phyloP scores from a whole-genome alignment of 1,284 basidiomycete genomes.

The Gastroboletus turbinatus region DNA sequence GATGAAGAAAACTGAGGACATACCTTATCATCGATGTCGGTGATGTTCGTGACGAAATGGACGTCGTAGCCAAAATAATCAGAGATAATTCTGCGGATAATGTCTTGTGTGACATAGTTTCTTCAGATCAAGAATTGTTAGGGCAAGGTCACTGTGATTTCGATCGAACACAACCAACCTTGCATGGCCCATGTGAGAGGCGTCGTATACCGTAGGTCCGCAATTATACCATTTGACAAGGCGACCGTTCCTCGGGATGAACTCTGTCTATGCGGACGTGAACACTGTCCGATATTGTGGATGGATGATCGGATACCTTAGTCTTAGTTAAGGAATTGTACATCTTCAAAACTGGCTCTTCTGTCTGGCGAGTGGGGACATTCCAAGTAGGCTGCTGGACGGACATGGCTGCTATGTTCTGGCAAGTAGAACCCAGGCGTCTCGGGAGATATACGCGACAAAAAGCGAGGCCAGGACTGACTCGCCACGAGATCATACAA shows the following conservation, averaged over 20 bases:
- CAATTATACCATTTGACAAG: slow-evolving; percentile 99
- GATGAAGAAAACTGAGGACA: slow-evolving; percentile 22
- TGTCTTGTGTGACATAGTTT: slow-evolving; percentile 98
- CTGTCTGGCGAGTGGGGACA: slow-evolving; percentile 44
- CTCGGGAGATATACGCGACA: slow-evolving; percentile 7
- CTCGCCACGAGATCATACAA: slow-evolving; percentile 27
- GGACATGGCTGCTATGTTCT: slow-evolving; percentile 33
- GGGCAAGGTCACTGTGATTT: slow-evolving; percentile 9
- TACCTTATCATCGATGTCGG: slow-evolving; percentile 99
- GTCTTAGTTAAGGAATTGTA: slow-evolving; percentile 94
- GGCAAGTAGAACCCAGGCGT: slow-evolving; percentile 5
- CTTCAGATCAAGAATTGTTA: slow-evolving; percentile 42
- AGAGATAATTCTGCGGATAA: slow-evolving; percentile 87
- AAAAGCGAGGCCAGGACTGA: slow-evolving; percentile 14
- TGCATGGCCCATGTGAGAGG: slow-evolving; percentile 98
- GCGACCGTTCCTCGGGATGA: slow-evolving; percentile 78
- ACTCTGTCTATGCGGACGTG: slow-evolving; percentile 52
- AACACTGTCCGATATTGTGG: slow-evolving; percentile 2
- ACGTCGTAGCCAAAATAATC: slow-evolving; percentile 98
- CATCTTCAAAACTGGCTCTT: slow-evolving; percentile 75
- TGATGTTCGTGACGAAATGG: slow-evolving; percentile 99
- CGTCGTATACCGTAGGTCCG: slow-evolving; percentile 99
- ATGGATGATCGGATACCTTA: slow-evolving; percentile 57
- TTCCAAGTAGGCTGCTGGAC: slow-evolving; percentile 56
- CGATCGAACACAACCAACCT: slow-evolving; percentile 52